phyloP scores from a whole-genome alignment of 1,139 yeast species.

The Saccharomyces hybrid region DNA sequence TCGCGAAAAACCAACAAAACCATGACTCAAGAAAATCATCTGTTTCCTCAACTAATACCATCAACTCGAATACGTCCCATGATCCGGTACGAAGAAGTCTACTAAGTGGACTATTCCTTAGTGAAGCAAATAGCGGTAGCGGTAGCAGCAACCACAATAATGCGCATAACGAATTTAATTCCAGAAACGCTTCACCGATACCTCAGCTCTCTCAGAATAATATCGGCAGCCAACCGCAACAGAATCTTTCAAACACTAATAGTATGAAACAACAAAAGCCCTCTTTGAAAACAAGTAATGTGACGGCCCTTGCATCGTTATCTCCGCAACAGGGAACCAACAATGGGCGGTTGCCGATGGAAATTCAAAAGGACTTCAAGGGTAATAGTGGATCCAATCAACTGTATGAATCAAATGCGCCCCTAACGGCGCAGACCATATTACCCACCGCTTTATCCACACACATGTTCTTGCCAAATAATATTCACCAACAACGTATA shows the following conservation, averaged over 20 bases:
- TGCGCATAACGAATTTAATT: constrained; percentile 5
- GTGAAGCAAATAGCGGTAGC: constrained; percentile 28
- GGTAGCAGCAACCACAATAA: constrained; percentile 18
- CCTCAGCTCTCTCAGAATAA: not conserved
- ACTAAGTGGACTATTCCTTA: constrained; percentile 65
- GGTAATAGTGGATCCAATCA: constrained; percentile 21
- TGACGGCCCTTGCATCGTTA: constrained; percentile 25
- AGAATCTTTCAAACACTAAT: not conserved
- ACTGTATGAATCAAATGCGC: constrained; percentile 42
- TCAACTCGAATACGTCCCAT: not conserved
- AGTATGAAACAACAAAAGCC: constrained; percentile 5
- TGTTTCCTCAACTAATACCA: not conserved
- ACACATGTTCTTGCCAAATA: constrained; percentile 47
- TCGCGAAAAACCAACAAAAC: constrained; percentile 13
- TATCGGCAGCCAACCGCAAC: constrained; percentile 2
- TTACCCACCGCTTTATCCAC: constrained; percentile 47
- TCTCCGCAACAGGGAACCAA: constrained; percentile 17
- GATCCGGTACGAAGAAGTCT: constrained; percentile 44
- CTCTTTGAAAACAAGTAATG: constrained; percentile 23
- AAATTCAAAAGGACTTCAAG: constrained; percentile 6
- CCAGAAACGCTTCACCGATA: not conserved
- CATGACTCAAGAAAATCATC: constrained; percentile 3
- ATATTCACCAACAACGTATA: constrained; percentile 26
- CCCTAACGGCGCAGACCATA: constrained; percentile 44
- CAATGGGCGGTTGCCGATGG: constrained; percentile 4